Evolutionary conservation across 2,329 filamentous ascomycete species (phyloP), one percentile per base, ranked within the genome.

Genomic region (Aspergillus sp.): DNA sequence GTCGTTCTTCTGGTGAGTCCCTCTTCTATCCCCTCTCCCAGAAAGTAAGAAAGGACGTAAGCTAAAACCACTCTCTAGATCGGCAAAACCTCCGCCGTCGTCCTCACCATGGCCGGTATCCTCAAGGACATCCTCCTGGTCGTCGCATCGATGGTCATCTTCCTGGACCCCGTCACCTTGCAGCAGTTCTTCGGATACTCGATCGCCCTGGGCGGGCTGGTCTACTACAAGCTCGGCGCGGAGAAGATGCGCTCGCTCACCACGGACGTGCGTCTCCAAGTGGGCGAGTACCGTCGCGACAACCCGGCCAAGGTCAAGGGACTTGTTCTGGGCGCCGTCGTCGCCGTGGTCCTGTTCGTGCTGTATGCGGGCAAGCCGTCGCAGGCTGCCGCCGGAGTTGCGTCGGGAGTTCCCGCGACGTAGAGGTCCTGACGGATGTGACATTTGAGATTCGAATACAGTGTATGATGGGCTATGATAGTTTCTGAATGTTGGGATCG

Each of bases 71-170:
- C n/a, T 22, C 10, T 26, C 36, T 67, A 93, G 90, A 94, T 94
- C 70, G 90, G 90, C 73, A 91, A 90, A 78, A 94, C 90, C 9
- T 94, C 90, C 5, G 89, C 89, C 58, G 85, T 95, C 50, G 90
- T 92, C 70, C 87, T 94, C 76, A 92, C 90, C 36, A 85, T 94
- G 45, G 91, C 87, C 58, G 90, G 91, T 71, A 90, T 94, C 63
- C 84, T 93, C 70, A 94, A 94, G 78, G 90, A 91, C 72, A 92
- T 94, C 62, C 84, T 94, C 58, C 87, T 95, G 56, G 90, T 94
- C 65, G 80, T 84, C 62, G 82, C 86, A 57, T 91, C 89, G 58
- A 88, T 93, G 75, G 71, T 90, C 69, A 88, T 93, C 72, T 93
- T 90, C 87, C 81, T 82, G 63, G 90, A 90, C 59, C 82, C 85